A percentile compares a stretch with the other conserved stretches of the same genome.
These are phyloP conservation scores for Claviceps spartinae DNA, from an alignment of 2,329 filamentous ascomycete genomes.

Conservation along the genomic window DNA sequence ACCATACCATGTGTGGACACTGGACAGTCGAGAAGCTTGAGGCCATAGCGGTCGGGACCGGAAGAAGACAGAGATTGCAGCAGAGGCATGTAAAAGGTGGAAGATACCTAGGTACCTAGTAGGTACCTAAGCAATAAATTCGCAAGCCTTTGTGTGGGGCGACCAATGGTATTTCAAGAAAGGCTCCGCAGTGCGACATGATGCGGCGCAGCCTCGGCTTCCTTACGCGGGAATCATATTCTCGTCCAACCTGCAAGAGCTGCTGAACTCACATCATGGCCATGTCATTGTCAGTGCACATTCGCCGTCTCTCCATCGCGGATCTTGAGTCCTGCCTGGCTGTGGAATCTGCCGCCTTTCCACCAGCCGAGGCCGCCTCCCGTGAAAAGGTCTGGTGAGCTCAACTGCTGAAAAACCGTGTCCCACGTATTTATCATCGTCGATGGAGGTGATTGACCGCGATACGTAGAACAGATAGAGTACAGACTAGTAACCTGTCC, in stretches of 20 bases:
- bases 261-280: not conserved
- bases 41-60: no score
- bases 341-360: constrained; percentile 17
- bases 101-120: no score
- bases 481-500: not conserved
- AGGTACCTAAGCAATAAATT: no score
- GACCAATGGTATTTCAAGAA: no score
- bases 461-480: not conserved
- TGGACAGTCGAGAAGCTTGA: no score
- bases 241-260: not conserved
- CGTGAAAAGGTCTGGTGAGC: constrained; percentile 11
- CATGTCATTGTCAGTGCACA: not conserved
- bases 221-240: no score
- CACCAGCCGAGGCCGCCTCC: constrained; percentile 15
- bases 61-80: no score
- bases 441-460: not conserved
- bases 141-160: no score
- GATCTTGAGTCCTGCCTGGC: not conserved
- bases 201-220: no score
- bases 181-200: no score
- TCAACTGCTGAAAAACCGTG: not conserved
- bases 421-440: not conserved
- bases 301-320: not conserved
- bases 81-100: no score
- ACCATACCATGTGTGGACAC: no score